Conservation (phyloP, 768 basidiomycete species). For the Phylloporus scabripes region DNA sequence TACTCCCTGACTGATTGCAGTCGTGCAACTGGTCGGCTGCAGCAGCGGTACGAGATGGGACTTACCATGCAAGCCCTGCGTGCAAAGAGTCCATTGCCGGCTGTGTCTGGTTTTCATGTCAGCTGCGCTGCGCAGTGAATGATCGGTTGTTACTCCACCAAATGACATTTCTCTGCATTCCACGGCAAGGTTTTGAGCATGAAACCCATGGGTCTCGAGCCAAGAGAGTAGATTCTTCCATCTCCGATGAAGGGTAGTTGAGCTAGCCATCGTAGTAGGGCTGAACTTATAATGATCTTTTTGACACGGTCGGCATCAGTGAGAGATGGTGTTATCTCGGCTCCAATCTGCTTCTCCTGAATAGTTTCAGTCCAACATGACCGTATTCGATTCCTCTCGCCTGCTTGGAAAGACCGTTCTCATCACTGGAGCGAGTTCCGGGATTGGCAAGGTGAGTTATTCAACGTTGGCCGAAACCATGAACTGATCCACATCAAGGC, state of each 20-base stretch:
- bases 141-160: conserved; percentile 37
- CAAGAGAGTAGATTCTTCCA: conserved; percentile 51
- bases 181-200: conserved; percentile 40
- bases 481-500: conserved; percentile 43
- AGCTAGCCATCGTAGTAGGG: neutral
- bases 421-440: conserved; percentile 84
- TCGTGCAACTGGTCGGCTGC: neutral
- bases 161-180: conserved; percentile 44
- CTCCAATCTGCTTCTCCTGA: neutral
- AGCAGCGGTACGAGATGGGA: neutral
- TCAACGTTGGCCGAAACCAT: neutral
- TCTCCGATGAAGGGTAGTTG: conserved; percentile 9
- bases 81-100: conserved; percentile 70
- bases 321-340: neutral
- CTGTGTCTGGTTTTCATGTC: conserved; percentile 21
- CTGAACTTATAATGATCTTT: too few species aligned
- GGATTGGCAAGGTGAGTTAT: conserved; percentile 72
- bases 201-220: conserved; percentile 47
- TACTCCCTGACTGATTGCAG: conserved; percentile 42
- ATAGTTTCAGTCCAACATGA: conserved; percentile 41
- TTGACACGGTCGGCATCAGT: too few species aligned
- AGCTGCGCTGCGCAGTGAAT: neutral
- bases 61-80: conserved; percentile 38
- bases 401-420: conserved; percentile 82
- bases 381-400: conserved; percentile 75